phyloP scores from a whole-genome alignment of 306 rosid species.

The Trifolium fragiferum region DNA sequence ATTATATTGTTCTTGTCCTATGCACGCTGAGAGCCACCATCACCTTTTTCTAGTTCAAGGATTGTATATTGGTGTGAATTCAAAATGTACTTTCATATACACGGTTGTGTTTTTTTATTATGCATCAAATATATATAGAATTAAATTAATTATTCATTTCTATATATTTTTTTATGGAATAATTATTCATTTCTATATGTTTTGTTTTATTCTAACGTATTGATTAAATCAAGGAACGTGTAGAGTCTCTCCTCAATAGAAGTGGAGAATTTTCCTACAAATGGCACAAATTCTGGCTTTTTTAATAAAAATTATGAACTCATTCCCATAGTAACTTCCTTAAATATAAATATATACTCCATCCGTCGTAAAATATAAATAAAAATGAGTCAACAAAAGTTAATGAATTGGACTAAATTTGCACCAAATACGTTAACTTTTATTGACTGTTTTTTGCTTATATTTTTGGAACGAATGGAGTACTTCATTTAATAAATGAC shows the following conservation, averaged over 20 bases:
- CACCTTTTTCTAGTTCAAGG: constrained; percentile 31
- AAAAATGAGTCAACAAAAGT: too few species aligned
- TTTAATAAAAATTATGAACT: constrained; percentile 31
- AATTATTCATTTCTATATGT: background rate
- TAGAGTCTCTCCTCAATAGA: constrained; percentile 3
- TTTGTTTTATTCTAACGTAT: background rate
- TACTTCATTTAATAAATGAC: too few species aligned
- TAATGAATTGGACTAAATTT: too few species aligned
- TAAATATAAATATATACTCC: background rate
- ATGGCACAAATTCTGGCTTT: constrained; percentile 36
- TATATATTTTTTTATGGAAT: too few species aligned
- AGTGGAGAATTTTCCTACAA: constrained; percentile 4
- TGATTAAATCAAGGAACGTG: constrained; percentile 7
- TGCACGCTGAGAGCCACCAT: constrained; percentile 40
- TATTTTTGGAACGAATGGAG: too few species aligned
- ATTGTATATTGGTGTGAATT: background rate
- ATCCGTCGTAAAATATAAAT: too few species aligned
- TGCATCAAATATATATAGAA: background rate
- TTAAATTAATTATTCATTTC: too few species aligned
- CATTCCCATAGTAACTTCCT: constrained; percentile 31
- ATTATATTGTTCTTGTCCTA: constrained; percentile 30
- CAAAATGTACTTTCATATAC: background rate
- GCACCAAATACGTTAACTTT: too few species aligned
- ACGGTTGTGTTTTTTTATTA: background rate
- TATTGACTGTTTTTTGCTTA: too few species aligned